These are phyloP conservation scores for Pseudonitzschia delicatissima DNA, from an alignment of 108 stramenopile genomes.

Conservation along the genomic window DNA sequence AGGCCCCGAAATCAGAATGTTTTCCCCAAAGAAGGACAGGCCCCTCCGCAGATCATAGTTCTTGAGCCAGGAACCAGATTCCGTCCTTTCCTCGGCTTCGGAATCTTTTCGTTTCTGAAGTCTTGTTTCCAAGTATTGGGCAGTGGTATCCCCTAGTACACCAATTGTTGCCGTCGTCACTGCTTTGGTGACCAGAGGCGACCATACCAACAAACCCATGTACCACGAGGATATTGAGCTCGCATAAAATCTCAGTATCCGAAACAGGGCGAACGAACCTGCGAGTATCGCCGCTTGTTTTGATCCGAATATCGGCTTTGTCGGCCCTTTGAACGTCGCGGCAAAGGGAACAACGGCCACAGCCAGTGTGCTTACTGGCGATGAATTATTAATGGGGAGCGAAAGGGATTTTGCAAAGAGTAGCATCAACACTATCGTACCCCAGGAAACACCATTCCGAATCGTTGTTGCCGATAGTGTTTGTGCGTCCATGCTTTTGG, in stretches of 20 bases:
- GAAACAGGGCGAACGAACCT: neutral
- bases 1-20: constrained; percentile 61
- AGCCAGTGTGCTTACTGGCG: too few relatives aligned
- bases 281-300: neutral
- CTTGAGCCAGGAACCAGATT: neutral
- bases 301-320: too few relatives aligned
- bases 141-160: constrained; percentile 49
- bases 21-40: constrained; percentile 45
- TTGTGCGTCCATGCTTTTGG: too few relatives aligned
- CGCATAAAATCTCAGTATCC: neutral
- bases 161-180: constrained; percentile 55
- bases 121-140: constrained; percentile 35
- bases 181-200: constrained; percentile 59
- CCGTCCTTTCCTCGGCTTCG: neutral
- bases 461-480: too few relatives aligned
- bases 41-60: constrained; percentile 59
- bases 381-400: too few relatives aligned
- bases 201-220: constrained; percentile 30
- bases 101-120: neutral
- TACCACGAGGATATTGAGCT: constrained; percentile 34
- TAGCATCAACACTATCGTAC: too few relatives aligned
- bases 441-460: too few relatives aligned
- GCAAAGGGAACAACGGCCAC: too few relatives aligned
- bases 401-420: too few relatives aligned
- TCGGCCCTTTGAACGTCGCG: too few relatives aligned